Evolutionary conservation across 2,329 filamentous ascomycete genomes (phyloP).

Genomic region (Ambrosiella cleistominuta): DNA sequence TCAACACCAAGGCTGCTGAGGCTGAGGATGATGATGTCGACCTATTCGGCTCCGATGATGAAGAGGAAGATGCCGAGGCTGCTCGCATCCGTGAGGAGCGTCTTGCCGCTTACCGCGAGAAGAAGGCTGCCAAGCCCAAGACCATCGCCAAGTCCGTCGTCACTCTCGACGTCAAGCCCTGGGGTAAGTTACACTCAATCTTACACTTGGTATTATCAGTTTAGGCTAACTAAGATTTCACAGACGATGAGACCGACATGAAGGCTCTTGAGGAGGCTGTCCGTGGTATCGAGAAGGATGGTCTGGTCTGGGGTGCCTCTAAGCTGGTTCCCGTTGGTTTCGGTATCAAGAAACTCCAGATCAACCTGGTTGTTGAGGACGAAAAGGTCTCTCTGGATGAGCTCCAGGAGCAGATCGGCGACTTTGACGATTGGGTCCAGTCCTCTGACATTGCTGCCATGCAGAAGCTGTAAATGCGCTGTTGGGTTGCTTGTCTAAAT

Average conservation of each 20-base stretch:
- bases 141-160: conserved; percentile 87
- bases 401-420: conserved; percentile 66
- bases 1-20: conserved; percentile 75
- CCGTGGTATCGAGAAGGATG: conserved; percentile 72
- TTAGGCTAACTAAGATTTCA: conserved; percentile 15
- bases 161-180: conserved; percentile 93
- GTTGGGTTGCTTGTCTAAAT: conserved; percentile 6
- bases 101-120: conserved; percentile 84
- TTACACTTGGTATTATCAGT: conserved; percentile 15
- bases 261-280: conserved; percentile 62
- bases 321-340: conserved; percentile 82
- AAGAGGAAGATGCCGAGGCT: conserved; percentile 85
- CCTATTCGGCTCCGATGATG: conserved; percentile 82
- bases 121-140: conserved; percentile 92
- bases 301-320: conserved; percentile 88
- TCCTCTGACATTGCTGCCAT: conserved; percentile 79
- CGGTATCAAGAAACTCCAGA: conserved; percentile 98
- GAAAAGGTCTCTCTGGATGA: conserved; percentile 53
- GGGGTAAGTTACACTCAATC: conserved; percentile 55
- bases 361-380: conserved; percentile 93
- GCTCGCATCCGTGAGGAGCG: conserved; percentile 71
- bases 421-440: conserved; percentile 89
- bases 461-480: conserved; percentile 62
- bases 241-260: conserved; percentile 91
- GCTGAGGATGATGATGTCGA: conserved; percentile 56